Base-by-base conservation (phyloP, 495 filamentous ascomycete genomes). In the Cercophora sp. region DNA sequence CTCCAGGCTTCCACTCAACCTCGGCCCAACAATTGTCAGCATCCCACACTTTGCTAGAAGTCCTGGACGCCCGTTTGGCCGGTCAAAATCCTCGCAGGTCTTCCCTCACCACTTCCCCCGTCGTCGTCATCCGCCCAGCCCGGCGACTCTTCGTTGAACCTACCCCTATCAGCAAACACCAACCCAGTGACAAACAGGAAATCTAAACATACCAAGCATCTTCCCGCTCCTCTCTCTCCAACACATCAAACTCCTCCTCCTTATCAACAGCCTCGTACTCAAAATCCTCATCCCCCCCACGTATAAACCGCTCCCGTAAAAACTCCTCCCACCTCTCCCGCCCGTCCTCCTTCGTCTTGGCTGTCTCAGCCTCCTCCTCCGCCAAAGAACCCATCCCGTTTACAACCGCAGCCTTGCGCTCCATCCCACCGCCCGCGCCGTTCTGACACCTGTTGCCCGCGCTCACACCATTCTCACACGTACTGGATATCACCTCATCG, bases 31-130 rank as follows among this genome's bases (percentile, higher is more conserved):
- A n/a, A n/a, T n/a, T n/a, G n/a, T n/a, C n/a, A n/a, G n/a, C n/a
- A n/a, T n/a, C n/a, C n/a, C n/a, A n/a, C n/a, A n/a, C n/a, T n/a
- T n/a, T n/a, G 22, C 79, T 67, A 93, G 52, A 84, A 94, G 67
- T 94, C 89, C 62, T 92, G 87, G 29, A 92, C 72, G 1, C 89
- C 89, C 16, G 88, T 92, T 69, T 92, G 82, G 3, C 88, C 86
- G 22, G 67, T 69, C 15, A 86, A 60, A 40, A 24, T 29, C 36
- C 25, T 70, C 71, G n/a, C 67, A 25, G 8, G 11, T 10, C 52
- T 32, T 58, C 4, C 52, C 52, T 34, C 67, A 71, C 77, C 37
- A 69, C 56, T 69, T 73, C 82, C 36, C 75, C 32, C 29, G 0
- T 32, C 71, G 56, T 83, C 81, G 20, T 73, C 76, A 11, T 78